Conservation (phyloP, 73 alveolate species). For the Paramecium tetraurelia region DNA sequence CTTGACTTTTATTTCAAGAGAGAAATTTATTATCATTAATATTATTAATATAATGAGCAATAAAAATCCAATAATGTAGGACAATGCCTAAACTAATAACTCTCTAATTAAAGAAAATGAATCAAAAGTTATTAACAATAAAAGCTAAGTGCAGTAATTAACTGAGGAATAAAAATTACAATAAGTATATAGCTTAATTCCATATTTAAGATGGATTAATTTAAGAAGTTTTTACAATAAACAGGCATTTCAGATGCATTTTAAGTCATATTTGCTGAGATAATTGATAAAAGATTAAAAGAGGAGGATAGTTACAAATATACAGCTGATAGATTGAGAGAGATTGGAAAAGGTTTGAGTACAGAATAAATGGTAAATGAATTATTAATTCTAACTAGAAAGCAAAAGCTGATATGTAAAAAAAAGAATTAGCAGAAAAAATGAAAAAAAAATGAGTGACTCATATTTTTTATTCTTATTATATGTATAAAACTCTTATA, state of each 20-base stretch:
- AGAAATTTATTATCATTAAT: background rate
- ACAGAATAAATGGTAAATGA: background rate
- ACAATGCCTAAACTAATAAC: background rate
- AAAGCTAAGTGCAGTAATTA: background rate
- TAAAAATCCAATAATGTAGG: background rate
- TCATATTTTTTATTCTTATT: background rate
- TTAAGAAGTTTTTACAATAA: background rate
- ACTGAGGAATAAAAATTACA: background rate
- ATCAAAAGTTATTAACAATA: background rate
- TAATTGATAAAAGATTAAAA: slow-evolving; percentile 27
- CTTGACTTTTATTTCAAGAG: background rate
- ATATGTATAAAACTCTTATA: background rate
- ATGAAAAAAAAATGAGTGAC: slow-evolving; percentile 35
- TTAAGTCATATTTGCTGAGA: slow-evolving; percentile 30
- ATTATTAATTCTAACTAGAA: background rate
- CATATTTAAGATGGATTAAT: slow-evolving; percentile 19
- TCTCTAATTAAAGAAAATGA: background rate
- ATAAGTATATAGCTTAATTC: background rate
- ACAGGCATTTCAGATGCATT: slow-evolving; percentile 40
- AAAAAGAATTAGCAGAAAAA: slow-evolving; percentile 24
- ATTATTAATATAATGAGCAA: slow-evolving; percentile 11
- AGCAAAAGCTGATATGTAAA: slow-evolving; percentile 20
- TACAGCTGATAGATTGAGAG: slow-evolving; percentile 36
- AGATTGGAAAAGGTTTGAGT: slow-evolving; percentile 39
- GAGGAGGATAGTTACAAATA: slow-evolving; percentile 34